A percentile compares a stretch with the other conserved stretches of the same genome.
These are phyloP conservation scores for Fusarium brevicatenulatum DNA, from an alignment of 2,329 filamentous ascomycete genomes.

Conservation along the genomic window DNA sequence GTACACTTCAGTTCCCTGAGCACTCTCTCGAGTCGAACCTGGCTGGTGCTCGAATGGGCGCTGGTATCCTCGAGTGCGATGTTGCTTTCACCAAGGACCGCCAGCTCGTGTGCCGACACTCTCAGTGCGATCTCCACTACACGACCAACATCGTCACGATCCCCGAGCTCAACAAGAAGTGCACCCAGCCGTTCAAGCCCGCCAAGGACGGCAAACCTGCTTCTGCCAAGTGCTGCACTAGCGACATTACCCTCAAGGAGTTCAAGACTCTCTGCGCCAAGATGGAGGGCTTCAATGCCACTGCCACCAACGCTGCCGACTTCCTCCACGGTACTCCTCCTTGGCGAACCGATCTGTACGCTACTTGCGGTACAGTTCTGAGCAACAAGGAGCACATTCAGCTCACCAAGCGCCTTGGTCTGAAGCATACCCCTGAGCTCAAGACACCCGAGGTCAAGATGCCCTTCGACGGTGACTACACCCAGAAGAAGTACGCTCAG, in stretches of 20 bases:
- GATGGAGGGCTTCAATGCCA: constrained; percentile 72
- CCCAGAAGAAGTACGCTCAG: constrained; percentile 71
- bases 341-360: constrained; percentile 74
- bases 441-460: constrained; percentile 76
- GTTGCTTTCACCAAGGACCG: constrained; percentile 73
- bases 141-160: constrained; percentile 73
- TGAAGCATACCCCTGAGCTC: constrained; percentile 73
- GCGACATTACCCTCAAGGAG: constrained; percentile 74
- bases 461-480: constrained; percentile 73
- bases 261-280: constrained; percentile 75
- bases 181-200: constrained; percentile 69
- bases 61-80: constrained; percentile 74
- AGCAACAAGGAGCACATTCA: constrained; percentile 71
- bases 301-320: constrained; percentile 65
- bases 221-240: constrained; percentile 75
- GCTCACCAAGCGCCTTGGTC: constrained; percentile 65
- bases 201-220: constrained; percentile 62
- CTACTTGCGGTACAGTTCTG: constrained; percentile 70
- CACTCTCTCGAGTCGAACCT: constrained; percentile 68
- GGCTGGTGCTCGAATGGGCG: constrained; percentile 74
- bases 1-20: constrained; percentile 71
- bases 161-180: constrained; percentile 72
- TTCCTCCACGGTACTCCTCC: constrained; percentile 68
- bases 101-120: constrained; percentile 74
- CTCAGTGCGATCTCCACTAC: constrained; percentile 73